Evolutionary conservation across 768 basidiomycete species (phyloP).

Genomic region (Tulasnella sp.): DNA sequence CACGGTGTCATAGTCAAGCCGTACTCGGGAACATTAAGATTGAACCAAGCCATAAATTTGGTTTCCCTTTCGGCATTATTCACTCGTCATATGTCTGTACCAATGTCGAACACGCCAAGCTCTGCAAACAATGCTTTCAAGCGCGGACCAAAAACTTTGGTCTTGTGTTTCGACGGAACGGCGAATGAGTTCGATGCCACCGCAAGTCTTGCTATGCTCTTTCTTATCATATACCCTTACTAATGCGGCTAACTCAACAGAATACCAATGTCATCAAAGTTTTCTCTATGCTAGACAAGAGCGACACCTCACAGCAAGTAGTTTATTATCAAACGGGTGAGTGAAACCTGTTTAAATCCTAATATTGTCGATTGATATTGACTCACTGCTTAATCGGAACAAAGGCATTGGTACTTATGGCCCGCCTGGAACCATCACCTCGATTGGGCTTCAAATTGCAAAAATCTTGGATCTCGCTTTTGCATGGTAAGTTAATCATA

Average conservation of each 20-base stretch:
- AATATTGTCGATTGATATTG: no score
- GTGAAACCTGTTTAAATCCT: no score
- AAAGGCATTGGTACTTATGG: slow-evolving; percentile 18
- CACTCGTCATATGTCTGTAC: no score
- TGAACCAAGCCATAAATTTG: no score
- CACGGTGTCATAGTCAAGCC: no score
- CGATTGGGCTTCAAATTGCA: neutral
- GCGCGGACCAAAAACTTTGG: neutral
- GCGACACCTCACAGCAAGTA: neutral
- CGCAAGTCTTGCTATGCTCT: no score
- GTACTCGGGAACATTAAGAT: no score
- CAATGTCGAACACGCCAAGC: no score
- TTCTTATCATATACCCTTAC: no score
- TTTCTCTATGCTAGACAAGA: neutral
- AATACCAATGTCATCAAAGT: neutral
- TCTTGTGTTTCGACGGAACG: neutral
- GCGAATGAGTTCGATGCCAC: neutral
- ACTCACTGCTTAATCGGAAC: no score
- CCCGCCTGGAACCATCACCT: slow-evolving; percentile 4
- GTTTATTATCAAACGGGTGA: neutral
- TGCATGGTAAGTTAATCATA: neutral
- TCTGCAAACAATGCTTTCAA: no score
- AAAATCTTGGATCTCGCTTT: neutral
- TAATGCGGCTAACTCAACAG: neutral
- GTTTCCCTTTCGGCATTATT: no score